Conservation (phyloP, 306 rosid species). For the Alnus rubra region DNA sequence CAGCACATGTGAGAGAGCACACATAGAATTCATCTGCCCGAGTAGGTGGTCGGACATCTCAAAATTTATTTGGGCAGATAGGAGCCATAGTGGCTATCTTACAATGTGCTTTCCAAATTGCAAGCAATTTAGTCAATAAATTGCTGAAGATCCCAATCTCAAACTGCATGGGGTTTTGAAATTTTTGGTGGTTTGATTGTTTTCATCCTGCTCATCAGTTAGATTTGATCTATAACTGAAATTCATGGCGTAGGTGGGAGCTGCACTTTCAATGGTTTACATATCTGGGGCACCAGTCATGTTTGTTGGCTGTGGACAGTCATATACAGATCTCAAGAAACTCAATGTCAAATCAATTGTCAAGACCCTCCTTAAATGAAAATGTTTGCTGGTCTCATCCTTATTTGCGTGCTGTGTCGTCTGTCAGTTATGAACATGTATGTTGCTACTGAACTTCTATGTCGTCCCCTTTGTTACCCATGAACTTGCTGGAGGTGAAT, state of each 20-base stretch:
- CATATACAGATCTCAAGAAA: constrained; percentile 94
- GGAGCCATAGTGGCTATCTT: no score
- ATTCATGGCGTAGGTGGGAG: constrained; percentile 71
- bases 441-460: constrained; percentile 31
- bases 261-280: constrained; percentile 98
- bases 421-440: constrained; percentile 21
- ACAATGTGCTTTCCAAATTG: no score
- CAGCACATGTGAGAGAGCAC: no score
- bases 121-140: no score
- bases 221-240: constrained; percentile 9
- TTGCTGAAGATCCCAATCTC: no score
- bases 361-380: constrained; percentile 87
- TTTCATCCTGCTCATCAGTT: constrained; percentile 7
- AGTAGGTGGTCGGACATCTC: no score
- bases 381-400: constrained; percentile 1
- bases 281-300: constrained; percentile 96
- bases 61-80: no score
- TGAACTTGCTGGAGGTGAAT: constrained; percentile 27
- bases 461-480: constrained; percentile 25
- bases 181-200: neutral
- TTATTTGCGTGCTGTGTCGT: constrained; percentile 18
- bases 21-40: no score
- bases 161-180: constrained; percentile 3
- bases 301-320: constrained; percentile 99
- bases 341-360: constrained; percentile 90